Conservation (phyloP, 306 rosid species). For the Corylus americana region DNA sequence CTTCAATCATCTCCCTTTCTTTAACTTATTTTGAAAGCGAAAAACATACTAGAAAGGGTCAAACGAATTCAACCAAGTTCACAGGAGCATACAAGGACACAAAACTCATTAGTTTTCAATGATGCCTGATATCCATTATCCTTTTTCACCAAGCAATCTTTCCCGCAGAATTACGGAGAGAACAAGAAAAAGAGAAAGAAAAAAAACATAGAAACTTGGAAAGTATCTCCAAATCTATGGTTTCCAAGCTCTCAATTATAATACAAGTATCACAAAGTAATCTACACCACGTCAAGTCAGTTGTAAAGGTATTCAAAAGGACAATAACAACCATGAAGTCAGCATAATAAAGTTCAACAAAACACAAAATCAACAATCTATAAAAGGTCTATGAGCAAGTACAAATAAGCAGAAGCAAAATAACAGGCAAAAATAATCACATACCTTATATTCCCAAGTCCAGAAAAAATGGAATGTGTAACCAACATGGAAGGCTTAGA, state of each 20-base stretch:
- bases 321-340: not conserved
- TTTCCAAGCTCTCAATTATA: not conserved
- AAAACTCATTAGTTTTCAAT: not conserved
- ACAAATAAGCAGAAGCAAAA: not conserved
- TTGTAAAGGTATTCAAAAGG: not conserved
- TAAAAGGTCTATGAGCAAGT: not conserved
- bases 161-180: too few species aligned
- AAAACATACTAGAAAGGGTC: not conserved
- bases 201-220: too few species aligned
- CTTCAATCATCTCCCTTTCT: not conserved
- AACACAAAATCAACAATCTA: not conserved
- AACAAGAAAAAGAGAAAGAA: too few species aligned
- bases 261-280: not conserved
- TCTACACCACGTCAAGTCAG: not conserved
- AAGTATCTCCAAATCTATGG: not conserved
- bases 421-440: not conserved
- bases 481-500: constrained; percentile 95
- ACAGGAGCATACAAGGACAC: not conserved
- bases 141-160: not conserved
- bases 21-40: not conserved
- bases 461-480: constrained; percentile 85
- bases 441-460: constrained; percentile 86
- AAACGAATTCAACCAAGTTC: not conserved
- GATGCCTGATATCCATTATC: not conserved
- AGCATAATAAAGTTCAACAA: not conserved